phyloP scores from a whole-genome alignment of 2,329 filamentous ascomycete species.

The Mariannaea sp. region DNA sequence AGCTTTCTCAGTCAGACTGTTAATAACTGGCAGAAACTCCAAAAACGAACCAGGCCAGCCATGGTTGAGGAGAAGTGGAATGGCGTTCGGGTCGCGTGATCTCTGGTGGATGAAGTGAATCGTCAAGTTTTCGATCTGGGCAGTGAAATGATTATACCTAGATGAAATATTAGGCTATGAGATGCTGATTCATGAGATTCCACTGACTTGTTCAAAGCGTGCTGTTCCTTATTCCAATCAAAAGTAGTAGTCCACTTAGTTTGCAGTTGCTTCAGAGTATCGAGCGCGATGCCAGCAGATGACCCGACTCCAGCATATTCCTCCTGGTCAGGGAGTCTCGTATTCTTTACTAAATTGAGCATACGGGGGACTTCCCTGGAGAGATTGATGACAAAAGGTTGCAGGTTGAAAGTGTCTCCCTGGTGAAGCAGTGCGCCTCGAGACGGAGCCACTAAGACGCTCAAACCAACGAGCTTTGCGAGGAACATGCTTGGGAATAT shows the following conservation, averaged over 20 bases:
- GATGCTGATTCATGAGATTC: too few species aligned
- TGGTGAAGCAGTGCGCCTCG: too few species aligned
- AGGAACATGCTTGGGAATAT: too few species aligned
- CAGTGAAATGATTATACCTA: constrained; percentile 12
- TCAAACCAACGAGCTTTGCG: too few species aligned
- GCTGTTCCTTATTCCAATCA: constrained; percentile 27
- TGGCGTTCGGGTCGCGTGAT: constrained; percentile 33
- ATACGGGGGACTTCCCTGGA: constrained; percentile 16
- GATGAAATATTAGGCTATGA: neutral
- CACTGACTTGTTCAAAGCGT: constrained; percentile 27
- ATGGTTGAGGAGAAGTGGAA: constrained; percentile 49
- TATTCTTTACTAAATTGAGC: constrained; percentile 20
- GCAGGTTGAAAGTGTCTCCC: too few species aligned
- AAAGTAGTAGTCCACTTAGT: constrained; percentile 25
- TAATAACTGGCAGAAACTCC: constrained; percentile 43
- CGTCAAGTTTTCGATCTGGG: constrained; percentile 18
- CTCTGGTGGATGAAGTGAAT: constrained; percentile 36
- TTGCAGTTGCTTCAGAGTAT: constrained; percentile 16
- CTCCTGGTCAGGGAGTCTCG: constrained; percentile 13
- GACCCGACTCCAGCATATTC: constrained; percentile 4
- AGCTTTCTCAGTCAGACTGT: constrained; percentile 2
- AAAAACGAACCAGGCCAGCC: constrained; percentile 53
- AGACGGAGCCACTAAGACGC: too few species aligned
- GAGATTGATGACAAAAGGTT: too few species aligned
- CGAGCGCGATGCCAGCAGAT: constrained; percentile 18